Evolutionary conservation across 257 asterid genomes (phyloP).

Genomic region (Solanum verrucosum): DNA sequence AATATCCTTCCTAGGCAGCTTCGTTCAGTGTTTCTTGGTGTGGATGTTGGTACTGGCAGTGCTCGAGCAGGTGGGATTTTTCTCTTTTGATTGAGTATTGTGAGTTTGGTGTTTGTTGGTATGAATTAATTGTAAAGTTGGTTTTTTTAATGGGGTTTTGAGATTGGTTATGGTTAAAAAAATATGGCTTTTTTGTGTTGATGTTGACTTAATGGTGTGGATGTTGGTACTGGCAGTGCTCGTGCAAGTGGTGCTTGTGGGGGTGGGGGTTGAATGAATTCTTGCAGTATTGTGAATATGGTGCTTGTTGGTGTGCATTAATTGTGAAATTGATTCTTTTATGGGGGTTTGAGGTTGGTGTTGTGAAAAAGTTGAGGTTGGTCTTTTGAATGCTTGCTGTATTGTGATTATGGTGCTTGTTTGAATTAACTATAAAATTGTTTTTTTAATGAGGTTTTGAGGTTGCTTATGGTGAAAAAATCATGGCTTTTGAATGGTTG

Average conservation of each 20-base stretch:
- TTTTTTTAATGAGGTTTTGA: background rate
- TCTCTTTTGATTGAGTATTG: background rate
- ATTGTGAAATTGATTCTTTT: background rate
- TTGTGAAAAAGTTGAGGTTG: too few relatives aligned
- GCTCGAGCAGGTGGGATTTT: slow-evolving; percentile 78
- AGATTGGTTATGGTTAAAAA: background rate
- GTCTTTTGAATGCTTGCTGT: background rate
- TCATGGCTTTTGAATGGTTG: background rate
- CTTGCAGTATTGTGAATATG: background rate
- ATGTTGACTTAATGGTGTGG: background rate
- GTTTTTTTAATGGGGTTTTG: background rate
- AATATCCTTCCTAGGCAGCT: slow-evolving; percentile 16
- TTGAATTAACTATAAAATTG: background rate
- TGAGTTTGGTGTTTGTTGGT: background rate
- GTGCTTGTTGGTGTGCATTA: background rate
- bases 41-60: slow-evolving; percentile 97
- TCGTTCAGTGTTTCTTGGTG: slow-evolving; percentile 69
- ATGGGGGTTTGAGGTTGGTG: background rate
- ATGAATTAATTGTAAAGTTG: background rate
- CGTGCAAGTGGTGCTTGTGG: slow-evolving; percentile 19
- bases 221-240: slow-evolving; percentile 90
- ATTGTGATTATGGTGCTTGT: background rate
- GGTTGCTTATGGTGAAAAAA: background rate
- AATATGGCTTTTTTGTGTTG: background rate
- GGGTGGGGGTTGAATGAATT: background rate